A percentile compares a stretch with the other conserved stretches of the same genome.
Conservation (phyloP, 768 basidiomycete genomes). For the Russula vinacea region DNA sequence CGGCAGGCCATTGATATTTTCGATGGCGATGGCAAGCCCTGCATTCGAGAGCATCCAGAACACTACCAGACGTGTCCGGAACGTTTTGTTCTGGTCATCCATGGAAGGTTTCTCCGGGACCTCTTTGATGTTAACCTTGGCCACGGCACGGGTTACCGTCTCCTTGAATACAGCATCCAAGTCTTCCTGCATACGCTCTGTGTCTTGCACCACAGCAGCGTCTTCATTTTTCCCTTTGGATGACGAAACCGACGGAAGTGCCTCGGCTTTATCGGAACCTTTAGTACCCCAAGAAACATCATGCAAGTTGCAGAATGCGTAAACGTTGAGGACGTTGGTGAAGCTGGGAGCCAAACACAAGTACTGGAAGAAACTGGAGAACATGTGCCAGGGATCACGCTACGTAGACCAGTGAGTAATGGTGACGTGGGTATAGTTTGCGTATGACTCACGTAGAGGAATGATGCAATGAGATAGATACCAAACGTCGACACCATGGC, state of each 20-base stretch:
- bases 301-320: constrained; percentile 96
- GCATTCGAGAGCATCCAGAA: constrained; percentile 80
- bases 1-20: constrained; percentile 66
- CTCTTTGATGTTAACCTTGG: constrained; percentile 66
- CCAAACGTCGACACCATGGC: constrained; percentile 89
- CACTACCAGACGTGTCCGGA: constrained; percentile 84
- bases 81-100: constrained; percentile 90
- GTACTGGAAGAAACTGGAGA: constrained; percentile 91
- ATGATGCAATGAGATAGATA: constrained; percentile 79
- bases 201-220: constrained; percentile 79
- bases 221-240: constrained; percentile 75
- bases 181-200: constrained; percentile 78
- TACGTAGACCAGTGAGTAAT: constrained; percentile 35
- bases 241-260: constrained; percentile 83
- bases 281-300: constrained; percentile 96
- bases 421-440: background rate
- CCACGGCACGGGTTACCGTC: constrained; percentile 83
- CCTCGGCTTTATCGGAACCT: constrained; percentile 91
- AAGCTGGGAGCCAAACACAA: constrained; percentile 87
- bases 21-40: constrained; percentile 65
- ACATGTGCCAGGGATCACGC: constrained; percentile 98
- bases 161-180: constrained; percentile 90
- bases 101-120: constrained; percentile 72
- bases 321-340: constrained; percentile 93
- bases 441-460: constrained; percentile 68